Evolutionary conservation across 495 filamentous ascomycete genomes (phyloP).

Genomic region (Penicillium tannophilum): DNA sequence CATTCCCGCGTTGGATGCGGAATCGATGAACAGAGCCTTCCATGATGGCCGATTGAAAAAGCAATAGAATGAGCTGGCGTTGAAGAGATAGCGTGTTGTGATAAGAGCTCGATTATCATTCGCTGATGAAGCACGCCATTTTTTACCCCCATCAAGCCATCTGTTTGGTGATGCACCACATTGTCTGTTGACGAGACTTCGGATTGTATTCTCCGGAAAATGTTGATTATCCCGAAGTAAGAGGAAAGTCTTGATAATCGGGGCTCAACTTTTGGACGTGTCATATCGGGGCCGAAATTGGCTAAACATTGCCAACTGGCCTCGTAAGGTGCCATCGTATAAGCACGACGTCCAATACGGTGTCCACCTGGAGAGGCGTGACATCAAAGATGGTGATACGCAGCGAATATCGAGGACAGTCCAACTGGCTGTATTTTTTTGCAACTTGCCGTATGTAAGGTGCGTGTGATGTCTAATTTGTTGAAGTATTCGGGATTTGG

Average conservation of each 20-base stretch:
- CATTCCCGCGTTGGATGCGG: constrained; percentile 10
- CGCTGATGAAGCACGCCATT: constrained; percentile 13
- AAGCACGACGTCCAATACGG: not conserved
- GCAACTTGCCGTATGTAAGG: not conserved
- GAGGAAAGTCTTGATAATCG: no score
- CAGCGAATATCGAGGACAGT: not conserved
- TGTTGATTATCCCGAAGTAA: not conserved
- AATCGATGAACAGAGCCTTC: constrained; percentile 19
- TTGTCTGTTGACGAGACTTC: not conserved
- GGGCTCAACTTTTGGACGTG: not conserved
- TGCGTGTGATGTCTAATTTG: not conserved
- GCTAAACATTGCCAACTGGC: not conserved
- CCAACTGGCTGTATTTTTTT: not conserved
- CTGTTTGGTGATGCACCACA: not conserved
- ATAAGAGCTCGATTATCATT: constrained; percentile 7
- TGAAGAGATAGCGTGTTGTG: constrained; percentile 8
- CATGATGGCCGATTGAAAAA: constrained; percentile 12
- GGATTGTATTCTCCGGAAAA: not conserved
- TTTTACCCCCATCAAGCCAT: not conserved
- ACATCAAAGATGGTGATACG: no score
- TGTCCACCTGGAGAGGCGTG: no score
- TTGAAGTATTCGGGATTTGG: not conserved
- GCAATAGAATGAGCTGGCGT: not conserved
- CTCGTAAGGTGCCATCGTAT: not conserved
- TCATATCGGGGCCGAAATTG: not conserved